phyloP scores from a whole-genome alignment of 1,139 yeast species.

The Yarrowia galli region DNA sequence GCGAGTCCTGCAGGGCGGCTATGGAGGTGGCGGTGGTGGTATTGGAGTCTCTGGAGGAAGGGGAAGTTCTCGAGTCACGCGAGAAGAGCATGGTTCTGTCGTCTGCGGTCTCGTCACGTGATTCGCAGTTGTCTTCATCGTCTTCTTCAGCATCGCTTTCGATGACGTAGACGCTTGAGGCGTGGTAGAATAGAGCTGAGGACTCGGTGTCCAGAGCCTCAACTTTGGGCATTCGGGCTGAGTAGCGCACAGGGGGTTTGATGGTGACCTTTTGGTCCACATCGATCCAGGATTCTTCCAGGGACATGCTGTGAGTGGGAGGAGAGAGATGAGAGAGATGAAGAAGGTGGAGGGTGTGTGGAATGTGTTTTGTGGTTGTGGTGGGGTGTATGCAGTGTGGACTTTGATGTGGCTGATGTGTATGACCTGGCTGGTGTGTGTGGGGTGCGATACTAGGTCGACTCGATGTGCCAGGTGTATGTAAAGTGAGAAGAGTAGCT shows the following conservation, averaged over 20 bases:
- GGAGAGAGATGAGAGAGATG: neutral
- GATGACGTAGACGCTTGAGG: slow-evolving; percentile 28
- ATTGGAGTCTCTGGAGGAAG: slow-evolving; percentile 13
- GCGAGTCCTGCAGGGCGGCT: slow-evolving; percentile 30
- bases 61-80: slow-evolving; percentile 2
- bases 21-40: slow-evolving; percentile 27
- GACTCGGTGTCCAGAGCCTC: slow-evolving; percentile 21
- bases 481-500: neutral
- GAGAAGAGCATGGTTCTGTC: neutral
- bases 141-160: slow-evolving; percentile 29
- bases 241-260: slow-evolving; percentile 7
- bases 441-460: too few species aligned
- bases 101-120: slow-evolving; percentile 17
- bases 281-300: slow-evolving; percentile 35
- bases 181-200: slow-evolving; percentile 31
- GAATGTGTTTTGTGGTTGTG: neutral
- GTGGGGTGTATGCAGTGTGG: neutral
- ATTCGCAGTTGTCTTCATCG: slow-evolving; percentile 14
- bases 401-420: neutral
- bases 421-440: neutral
- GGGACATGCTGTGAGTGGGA: slow-evolving; percentile 1
- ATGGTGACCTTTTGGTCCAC: slow-evolving; percentile 33
- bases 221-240: slow-evolving; percentile 22
- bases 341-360: neutral
- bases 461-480: neutral